phyloP scores from a whole-genome alignment of 2,329 filamentous ascomycete species.

The Aspergillus sp. region DNA sequence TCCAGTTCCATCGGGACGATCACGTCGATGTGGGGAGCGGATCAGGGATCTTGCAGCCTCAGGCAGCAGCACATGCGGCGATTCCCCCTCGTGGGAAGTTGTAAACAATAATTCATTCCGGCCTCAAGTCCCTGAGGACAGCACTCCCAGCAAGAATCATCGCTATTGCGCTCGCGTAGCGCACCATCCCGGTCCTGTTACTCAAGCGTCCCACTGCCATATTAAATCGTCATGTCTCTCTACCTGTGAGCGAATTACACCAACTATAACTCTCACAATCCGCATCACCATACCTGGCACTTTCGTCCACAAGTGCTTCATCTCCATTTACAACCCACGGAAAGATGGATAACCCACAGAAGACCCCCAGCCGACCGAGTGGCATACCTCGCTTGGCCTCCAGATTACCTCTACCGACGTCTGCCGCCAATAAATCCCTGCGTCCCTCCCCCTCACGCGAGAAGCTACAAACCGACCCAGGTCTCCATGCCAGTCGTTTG shows the following conservation, averaged over 20 bases:
- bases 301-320: background rate
- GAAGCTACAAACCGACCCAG: constrained; percentile 45
- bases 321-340: background rate
- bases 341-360: constrained; percentile 39
- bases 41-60: background rate
- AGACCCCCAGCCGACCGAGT: constrained; percentile 33
- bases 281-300: background rate
- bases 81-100: background rate
- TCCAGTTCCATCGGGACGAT: background rate
- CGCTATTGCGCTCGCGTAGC: background rate
- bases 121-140: background rate
- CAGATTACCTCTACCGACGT: constrained; percentile 53
- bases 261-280: background rate
- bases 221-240: background rate
- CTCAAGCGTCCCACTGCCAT: background rate
- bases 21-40: background rate
- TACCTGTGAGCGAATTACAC: background rate
- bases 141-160: background rate
- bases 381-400: constrained; percentile 54
- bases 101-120: background rate
- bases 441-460: constrained; percentile 52
- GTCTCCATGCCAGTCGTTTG: constrained; percentile 39
- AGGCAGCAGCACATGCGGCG: background rate
- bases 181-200: no score
- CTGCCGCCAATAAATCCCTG: constrained; percentile 43